A percentile compares a stretch with the other conserved stretches of the same genome.
Evolutionary conservation across 257 asterid species (phyloP).

Genomic region (Cordia subcordata): DNA sequence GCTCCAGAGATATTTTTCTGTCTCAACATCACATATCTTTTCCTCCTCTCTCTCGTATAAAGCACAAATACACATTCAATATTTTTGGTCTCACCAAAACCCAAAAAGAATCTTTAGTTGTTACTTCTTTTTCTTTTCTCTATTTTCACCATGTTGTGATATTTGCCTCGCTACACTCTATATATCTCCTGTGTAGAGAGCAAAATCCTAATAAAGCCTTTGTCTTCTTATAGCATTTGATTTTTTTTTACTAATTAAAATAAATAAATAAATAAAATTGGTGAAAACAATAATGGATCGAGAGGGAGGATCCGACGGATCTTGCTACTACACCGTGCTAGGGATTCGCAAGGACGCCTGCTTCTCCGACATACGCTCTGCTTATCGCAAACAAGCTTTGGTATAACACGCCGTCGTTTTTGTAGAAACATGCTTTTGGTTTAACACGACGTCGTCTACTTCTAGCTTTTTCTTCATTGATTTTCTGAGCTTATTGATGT

Average conservation of each 20-base stretch:
- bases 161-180: not conserved
- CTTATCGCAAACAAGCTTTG: slow-evolving; percentile 85
- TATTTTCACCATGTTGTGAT: slow-evolving; percentile 1
- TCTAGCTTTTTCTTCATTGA: not conserved
- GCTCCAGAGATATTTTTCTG: slow-evolving; percentile 32
- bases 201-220: too few species aligned
- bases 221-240: too few species aligned
- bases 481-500: not conserved
- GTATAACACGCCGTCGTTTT: slow-evolving; percentile 16
- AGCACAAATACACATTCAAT: not conserved
- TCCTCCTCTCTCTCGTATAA: not conserved
- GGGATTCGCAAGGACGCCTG: slow-evolving; percentile 81
- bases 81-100: not conserved
- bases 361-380: slow-evolving; percentile 72
- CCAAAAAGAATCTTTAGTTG: not conserved
- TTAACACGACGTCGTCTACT: too few species aligned
- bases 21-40: not conserved
- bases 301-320: slow-evolving; percentile 56
- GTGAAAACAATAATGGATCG: slow-evolving; percentile 37
- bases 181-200: too few species aligned
- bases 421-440: too few species aligned
- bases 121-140: not conserved
- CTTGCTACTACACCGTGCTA: slow-evolving; percentile 71
- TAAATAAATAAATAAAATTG: not conserved
- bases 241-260: not conserved